phyloP scores from a whole-genome alignment of 768 basidiomycete genomes.

The Agrocybe praecox region DNA sequence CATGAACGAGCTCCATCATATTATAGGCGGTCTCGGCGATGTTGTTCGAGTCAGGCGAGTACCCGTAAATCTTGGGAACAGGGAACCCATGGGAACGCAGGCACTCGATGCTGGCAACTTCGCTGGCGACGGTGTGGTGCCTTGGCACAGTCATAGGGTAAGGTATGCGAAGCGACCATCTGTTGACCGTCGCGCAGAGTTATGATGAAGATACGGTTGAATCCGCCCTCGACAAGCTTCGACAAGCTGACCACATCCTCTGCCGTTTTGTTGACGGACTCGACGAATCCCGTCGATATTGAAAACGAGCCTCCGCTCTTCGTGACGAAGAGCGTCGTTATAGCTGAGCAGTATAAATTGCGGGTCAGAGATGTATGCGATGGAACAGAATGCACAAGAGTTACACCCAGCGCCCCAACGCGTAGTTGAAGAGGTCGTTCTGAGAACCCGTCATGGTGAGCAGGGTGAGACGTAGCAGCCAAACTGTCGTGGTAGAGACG shows the following conservation, averaged over 20 bases:
- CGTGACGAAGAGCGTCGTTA: slow-evolving; percentile 46
- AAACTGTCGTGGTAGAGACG: too few species aligned
- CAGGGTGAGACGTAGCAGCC: too few species aligned
- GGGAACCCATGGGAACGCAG: slow-evolving; percentile 41
- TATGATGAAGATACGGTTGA: slow-evolving; percentile 37
- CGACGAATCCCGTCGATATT: slow-evolving; percentile 43
- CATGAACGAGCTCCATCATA: slow-evolving; percentile 45
- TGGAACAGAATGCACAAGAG: slow-evolving; percentile 30
- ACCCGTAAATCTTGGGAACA: slow-evolving; percentile 42
- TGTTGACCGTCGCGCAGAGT: slow-evolving; percentile 33
- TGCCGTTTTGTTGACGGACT: slow-evolving; percentile 36
- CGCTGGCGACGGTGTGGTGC: slow-evolving; percentile 43
- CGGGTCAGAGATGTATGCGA: slow-evolving; percentile 22
- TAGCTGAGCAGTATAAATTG: slow-evolving; percentile 32
- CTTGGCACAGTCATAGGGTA: slow-evolving; percentile 39
- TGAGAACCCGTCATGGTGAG: too few species aligned
- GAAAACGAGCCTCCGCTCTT: slow-evolving; percentile 45
- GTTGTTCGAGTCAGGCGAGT: slow-evolving; percentile 40
- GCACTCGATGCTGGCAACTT: slow-evolving; percentile 46
- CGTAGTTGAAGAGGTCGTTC: slow-evolving; percentile 39
- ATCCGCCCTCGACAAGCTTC: slow-evolving; percentile 47
- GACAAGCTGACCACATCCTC: slow-evolving; percentile 33
- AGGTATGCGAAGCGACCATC: slow-evolving; percentile 44
- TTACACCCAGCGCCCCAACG: slow-evolving; percentile 46
- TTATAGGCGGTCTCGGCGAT: slow-evolving; percentile 45